These are phyloP conservation scores for Pythium monospermum DNA, from an alignment of 352 stramenopile species.

Conservation along the genomic window DNA sequence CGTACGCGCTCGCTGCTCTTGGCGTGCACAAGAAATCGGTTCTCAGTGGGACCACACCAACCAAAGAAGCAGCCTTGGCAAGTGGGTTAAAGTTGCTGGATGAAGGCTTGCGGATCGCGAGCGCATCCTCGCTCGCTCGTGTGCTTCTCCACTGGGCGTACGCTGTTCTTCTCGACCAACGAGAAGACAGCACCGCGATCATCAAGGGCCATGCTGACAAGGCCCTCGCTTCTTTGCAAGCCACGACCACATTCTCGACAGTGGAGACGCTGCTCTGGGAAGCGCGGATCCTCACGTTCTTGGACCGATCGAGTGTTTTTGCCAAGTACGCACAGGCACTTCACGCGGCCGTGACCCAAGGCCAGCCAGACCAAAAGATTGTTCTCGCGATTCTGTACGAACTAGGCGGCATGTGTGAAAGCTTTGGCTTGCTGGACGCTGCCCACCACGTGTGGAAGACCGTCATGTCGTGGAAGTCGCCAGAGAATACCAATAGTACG, in stretches of 20 bases:
- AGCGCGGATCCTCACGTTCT: conserved; percentile 38
- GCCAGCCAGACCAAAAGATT: conserved; percentile 8
- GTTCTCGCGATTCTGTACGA: conserved; percentile 51
- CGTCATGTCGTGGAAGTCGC: conserved; percentile 23
- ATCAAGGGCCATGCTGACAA: conserved; percentile 12
- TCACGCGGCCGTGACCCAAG: not conserved
- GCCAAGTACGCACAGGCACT: conserved; percentile 31
- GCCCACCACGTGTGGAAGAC: conserved; percentile 69
- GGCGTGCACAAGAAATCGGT: conserved; percentile 41
- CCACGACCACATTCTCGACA: not conserved
- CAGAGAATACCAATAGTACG: not conserved
- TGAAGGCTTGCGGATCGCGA: conserved; percentile 28
- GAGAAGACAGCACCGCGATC: conserved; percentile 4
- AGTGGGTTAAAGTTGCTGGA: conserved; percentile 29
- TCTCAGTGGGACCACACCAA: not conserved
- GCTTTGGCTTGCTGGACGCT: conserved; percentile 31
- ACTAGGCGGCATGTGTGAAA: conserved; percentile 53
- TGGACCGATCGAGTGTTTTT: conserved; percentile 20
- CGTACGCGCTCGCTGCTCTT: conserved; percentile 44
- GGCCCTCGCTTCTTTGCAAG: conserved; percentile 25
- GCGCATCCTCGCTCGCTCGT: conserved; percentile 14
- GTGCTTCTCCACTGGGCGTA: conserved; percentile 44
- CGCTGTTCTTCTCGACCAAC: conserved; percentile 20
- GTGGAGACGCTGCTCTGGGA: conserved; percentile 27
- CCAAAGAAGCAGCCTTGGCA: not conserved